Base-by-base conservation (phyloP, 495 filamentous ascomycete species). In the Letharia columbiana region DNA sequence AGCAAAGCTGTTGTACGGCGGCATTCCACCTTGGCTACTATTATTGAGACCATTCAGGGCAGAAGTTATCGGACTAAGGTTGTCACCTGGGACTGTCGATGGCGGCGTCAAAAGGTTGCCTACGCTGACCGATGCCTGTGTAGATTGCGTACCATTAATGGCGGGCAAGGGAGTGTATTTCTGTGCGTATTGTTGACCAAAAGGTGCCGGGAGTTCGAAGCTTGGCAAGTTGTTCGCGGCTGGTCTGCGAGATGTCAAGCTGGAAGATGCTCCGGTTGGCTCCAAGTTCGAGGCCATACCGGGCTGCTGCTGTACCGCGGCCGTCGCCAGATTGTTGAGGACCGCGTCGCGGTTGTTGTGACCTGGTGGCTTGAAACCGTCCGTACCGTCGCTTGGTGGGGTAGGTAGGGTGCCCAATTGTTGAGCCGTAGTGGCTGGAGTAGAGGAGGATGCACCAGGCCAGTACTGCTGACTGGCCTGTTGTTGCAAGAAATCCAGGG, bases 101-200 rank as follows among this genome's bases (percentile, higher is more conserved):
- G 85, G 86, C 40, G 85, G 83, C 9, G 85, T 89, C 64, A 87
- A 75, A 39, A 88, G 79, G 66, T 82, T 88, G 68, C 81, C 83
- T 64, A 83, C 83, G 68, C 81, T 84, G 64, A 84, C 80, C 63
- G 76, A 69, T 41, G 77, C 68, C 67, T 77, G 68, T 64, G 73
- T 68, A 62, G 72, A 73, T 73, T 85, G 72, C 74, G 74, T 64
- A 74, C 80, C 72, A 74, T 78, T 71, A 65, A 79, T 73, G 77
- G 68, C 61, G 73, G 75, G 75, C 73, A 54, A 73, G 72, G 57
- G 73, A 70, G 0, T 71, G 67, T 80, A 83, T 69, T 84, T 85
- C 50, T 76, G 64, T 2, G 75, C 60, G 70, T 66, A 63, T 61
- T 67, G 39, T 63, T 70, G 69, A 59, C 77, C 73, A n/a, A 72